Evolutionary conservation across 371 early-diverging fungal species (phyloP).

Genomic region (Chytridium lagenaria): DNA sequence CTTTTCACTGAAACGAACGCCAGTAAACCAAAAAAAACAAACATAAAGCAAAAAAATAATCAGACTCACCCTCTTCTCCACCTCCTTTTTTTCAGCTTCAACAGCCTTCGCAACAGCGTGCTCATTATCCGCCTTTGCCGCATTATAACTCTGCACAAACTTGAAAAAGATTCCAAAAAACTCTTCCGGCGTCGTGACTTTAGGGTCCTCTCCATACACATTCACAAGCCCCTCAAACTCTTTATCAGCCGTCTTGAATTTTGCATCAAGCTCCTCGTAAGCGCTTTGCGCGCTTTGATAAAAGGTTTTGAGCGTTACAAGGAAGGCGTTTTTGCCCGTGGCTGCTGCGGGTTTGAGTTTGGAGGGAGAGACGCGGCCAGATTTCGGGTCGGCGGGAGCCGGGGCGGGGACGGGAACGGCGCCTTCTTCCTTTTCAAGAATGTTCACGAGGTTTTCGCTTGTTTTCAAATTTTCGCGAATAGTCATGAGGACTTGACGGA

Average conservation of each 20-base stretch:
- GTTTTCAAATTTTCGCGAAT: slow-evolving; percentile 48
- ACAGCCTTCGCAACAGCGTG: slow-evolving; percentile 44
- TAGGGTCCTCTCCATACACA: slow-evolving; percentile 50
- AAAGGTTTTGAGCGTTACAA: slow-evolving; percentile 39
- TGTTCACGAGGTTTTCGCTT: slow-evolving; percentile 43
- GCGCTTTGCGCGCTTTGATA: slow-evolving; percentile 35
- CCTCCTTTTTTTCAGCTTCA: slow-evolving; percentile 54
- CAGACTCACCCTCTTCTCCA: slow-evolving; percentile 42
- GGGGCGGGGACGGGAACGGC: too few relatives aligned
- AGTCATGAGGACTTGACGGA: slow-evolving; percentile 44
- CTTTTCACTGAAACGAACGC: not conserved
- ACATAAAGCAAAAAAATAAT: not conserved
- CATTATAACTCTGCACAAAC: slow-evolving; percentile 37
- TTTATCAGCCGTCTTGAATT: slow-evolving; percentile 50
- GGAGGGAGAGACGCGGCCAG: not conserved
- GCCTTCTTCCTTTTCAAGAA: slow-evolving; percentile 46
- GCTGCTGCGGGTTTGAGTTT: slow-evolving; percentile 12
- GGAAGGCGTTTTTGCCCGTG: too few relatives aligned
- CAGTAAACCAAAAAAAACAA: not conserved
- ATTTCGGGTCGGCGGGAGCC: not conserved
- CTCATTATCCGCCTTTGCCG: slow-evolving; percentile 53
- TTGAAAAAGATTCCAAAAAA: slow-evolving; percentile 55
- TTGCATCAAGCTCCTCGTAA: slow-evolving; percentile 37
- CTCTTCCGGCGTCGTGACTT: slow-evolving; percentile 47
- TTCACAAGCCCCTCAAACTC: slow-evolving; percentile 41